Percentiles rank a stretch among this genome's conserved stretches.
These are phyloP conservation scores for Ganoderma multipileum DNA, from an alignment of 1,284 basidiomycete species.

Conservation along the genomic window DNA sequence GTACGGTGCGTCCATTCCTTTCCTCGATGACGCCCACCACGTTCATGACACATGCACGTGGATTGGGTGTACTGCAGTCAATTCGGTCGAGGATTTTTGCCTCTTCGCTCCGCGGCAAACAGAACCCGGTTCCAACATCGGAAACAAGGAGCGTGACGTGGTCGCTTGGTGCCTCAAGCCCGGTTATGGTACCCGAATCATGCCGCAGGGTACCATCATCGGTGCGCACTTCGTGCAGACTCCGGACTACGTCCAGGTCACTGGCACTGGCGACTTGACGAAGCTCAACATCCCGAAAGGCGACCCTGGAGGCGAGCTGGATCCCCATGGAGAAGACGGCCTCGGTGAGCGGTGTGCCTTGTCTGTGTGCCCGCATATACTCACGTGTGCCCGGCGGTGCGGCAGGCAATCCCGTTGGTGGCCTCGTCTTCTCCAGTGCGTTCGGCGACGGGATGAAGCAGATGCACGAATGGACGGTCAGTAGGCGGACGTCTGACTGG, in stretches of 20 bases:
- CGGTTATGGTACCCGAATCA: slow-evolving; percentile 72
- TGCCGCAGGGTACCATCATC: slow-evolving; percentile 77
- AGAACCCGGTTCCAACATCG: slow-evolving; percentile 58
- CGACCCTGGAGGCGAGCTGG: slow-evolving; percentile 68
- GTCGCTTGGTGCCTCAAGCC: slow-evolving; percentile 76
- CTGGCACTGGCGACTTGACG: slow-evolving; percentile 71
- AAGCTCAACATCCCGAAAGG: slow-evolving; percentile 66
- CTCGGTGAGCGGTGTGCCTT: slow-evolving; percentile 56
- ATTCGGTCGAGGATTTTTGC: slow-evolving; percentile 70
- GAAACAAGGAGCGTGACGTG: slow-evolving; percentile 66
- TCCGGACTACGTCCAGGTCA: slow-evolving; percentile 74
- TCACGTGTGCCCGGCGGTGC: background rate
- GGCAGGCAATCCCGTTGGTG: slow-evolving; percentile 70
- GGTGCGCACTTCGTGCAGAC: slow-evolving; percentile 76
- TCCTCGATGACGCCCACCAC: background rate
- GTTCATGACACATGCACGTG: no score
- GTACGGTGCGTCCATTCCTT: slow-evolving; percentile 48
- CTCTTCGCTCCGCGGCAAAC: slow-evolving; percentile 62
- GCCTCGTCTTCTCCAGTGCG: slow-evolving; percentile 74
- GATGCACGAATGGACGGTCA: slow-evolving; percentile 72
- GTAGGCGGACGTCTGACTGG: background rate
- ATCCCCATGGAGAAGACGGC: slow-evolving; percentile 65
- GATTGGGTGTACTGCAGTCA: slow-evolving; percentile 47
- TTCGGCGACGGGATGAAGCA: slow-evolving; percentile 61
- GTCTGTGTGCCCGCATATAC: slow-evolving; percentile 46